Evolutionary conservation across 768 basidiomycete genomes (phyloP).

Genomic region (Sarcomyxa edulis): DNA sequence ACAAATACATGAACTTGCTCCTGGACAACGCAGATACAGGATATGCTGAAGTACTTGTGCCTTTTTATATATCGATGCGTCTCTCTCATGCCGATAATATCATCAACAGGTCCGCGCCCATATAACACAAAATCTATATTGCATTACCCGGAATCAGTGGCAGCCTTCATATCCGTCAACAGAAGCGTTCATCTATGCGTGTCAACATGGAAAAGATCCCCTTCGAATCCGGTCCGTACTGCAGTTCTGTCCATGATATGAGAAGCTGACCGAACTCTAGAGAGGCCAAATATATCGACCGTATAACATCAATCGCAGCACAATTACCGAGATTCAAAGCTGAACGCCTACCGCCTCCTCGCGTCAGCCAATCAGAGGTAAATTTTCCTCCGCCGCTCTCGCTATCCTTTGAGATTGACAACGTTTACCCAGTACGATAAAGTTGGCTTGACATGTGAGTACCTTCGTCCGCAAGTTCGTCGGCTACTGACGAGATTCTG

Average conservation of each 20-base stretch:
- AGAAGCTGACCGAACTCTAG: slow-evolving; percentile 26
- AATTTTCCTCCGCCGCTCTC: too few relatives aligned
- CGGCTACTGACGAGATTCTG: slow-evolving; percentile 13
- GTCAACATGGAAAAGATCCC: slow-evolving; percentile 46
- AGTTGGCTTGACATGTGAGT: slow-evolving; percentile 75
- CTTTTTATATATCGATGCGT: slow-evolving; percentile 1
- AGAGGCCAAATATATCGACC: slow-evolving; percentile 48
- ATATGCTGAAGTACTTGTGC: slow-evolving; percentile 69
- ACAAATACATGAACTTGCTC: slow-evolving; percentile 63
- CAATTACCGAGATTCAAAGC: slow-evolving; percentile 66
- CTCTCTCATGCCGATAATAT: slow-evolving; percentile 2
- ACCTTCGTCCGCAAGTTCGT: slow-evolving; percentile 2
- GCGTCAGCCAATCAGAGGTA: slow-evolving; percentile 78
- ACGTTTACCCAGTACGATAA: slow-evolving; percentile 70
- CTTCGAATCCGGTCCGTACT: slow-evolving; percentile 49
- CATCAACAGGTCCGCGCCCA: slow-evolving; percentile 59
- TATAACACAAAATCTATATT: slow-evolving; percentile 61
- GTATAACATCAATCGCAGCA: slow-evolving; percentile 48
- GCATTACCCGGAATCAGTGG: slow-evolving; percentile 60
- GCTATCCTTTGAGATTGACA: too few relatives aligned
- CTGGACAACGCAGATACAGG: slow-evolving; percentile 75
- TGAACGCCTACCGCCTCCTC: slow-evolving; percentile 78
- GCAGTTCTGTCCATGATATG: slow-evolving; percentile 6
- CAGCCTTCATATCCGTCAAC: slow-evolving; percentile 58
- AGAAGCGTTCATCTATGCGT: slow-evolving; percentile 50